A percentile compares a stretch with the other conserved stretches of the same genome.
These are phyloP conservation scores for Saccharomyces hybrid DNA, from an alignment of 1,139 yeast species.

Conservation along the genomic window DNA sequence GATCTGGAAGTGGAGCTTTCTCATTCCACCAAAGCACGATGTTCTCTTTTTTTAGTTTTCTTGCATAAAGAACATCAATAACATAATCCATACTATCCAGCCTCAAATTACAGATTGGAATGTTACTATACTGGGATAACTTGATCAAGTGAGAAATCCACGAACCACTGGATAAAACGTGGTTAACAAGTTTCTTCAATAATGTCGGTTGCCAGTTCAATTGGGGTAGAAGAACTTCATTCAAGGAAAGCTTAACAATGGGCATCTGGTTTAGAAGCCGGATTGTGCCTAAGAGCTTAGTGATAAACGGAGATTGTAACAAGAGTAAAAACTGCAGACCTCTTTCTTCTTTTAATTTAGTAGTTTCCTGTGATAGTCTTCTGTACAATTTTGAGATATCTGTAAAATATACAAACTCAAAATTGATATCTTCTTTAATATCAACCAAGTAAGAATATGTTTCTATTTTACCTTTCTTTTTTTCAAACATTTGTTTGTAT, in stretches of 20 bases:
- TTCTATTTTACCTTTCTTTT: constrained; percentile 42
- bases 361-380: constrained; percentile 46
- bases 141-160: constrained; percentile 65
- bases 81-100: constrained; percentile 69
- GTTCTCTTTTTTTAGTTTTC: constrained; percentile 57
- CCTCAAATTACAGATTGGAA: constrained; percentile 81
- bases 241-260: constrained; percentile 49
- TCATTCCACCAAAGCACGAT: constrained; percentile 93
- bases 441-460: constrained; percentile 42
- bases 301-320: constrained; percentile 63
- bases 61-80: constrained; percentile 81
- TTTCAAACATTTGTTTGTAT: constrained; percentile 46
- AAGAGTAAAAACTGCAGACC: constrained; percentile 62
- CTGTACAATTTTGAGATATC: constrained; percentile 47
- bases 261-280: constrained; percentile 55
- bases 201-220: constrained; percentile 80
- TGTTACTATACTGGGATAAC: constrained; percentile 63
- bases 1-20: constrained; percentile 63
- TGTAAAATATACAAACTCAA: constrained; percentile 46
- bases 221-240: constrained; percentile 59
- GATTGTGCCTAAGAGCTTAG: constrained; percentile 39
- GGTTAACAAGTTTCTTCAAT: constrained; percentile 61
- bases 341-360: constrained; percentile 57
- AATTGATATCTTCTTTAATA: constrained; percentile 44
- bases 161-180: constrained; percentile 64